Evolutionary conservation across 345 rosid genomes (phyloP), one percentile per base, ranked within the genome.

Genomic region (Eutrema yunnanense): DNA sequence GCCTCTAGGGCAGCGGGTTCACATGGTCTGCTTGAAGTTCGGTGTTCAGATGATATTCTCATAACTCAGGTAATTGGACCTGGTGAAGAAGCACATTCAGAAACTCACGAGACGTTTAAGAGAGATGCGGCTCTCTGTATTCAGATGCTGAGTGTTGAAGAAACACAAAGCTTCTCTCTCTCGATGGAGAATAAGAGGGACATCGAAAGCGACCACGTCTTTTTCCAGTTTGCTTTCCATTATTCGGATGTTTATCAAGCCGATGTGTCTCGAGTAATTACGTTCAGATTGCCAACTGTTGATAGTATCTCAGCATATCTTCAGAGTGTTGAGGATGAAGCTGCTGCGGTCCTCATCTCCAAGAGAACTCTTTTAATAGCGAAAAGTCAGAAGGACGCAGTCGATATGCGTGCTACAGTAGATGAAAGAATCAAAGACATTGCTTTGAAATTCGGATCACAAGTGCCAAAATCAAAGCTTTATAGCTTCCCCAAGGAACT

Each of bases 371-470:
- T 92, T 33, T 69, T 96, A 81, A 74, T 79, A 78, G 96, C 99
- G 2, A 90, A 84, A 83, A 80, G 49, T 48, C 77, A 66, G 68
- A 81, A 85, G 11, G 90, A 90, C 22, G 96, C 91, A 69, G 77
- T 90, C 22, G 88, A 90, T 81, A 81, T 87, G 91, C 88, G 70
- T 38, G 79, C 83, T 68, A 90, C 91, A 3, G 56, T 90, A 64
- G 99, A 96, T 71, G 99, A 92, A 83, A 87, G 98, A 79, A 82
- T 96, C 67, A 96, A 90, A 82, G 99, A 92, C 71, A 86, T 96
- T 66, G 85, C 90, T 63, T 61, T 82, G 64, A 88, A 86, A 74
- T 87, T 90, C 16, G 97, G 98, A 52, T 82, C 94, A n/a, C 96
- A 76, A 52, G 81, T 88, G 33, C 92, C 87, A 6, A 92, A 92